A percentile compares a stretch with the other conserved stretches of the same genome.
Conservation (phyloP, 495 filamentous ascomycete genomes). For the Hypoxylon crocopeplum region DNA sequence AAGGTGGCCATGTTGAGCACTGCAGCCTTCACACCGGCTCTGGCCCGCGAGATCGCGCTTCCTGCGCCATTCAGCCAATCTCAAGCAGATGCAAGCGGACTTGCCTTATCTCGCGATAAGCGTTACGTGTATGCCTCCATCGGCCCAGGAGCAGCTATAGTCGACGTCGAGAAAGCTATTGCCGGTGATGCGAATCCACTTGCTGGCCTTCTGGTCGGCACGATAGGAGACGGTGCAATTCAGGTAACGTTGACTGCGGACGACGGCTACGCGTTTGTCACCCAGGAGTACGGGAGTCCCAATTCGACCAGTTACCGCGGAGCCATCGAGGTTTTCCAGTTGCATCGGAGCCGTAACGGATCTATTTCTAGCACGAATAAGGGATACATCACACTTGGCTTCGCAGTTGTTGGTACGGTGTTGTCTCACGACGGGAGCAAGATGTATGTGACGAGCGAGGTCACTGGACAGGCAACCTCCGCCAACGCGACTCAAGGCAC, state of each 20-base stretch:
- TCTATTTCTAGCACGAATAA: conserved; percentile 22
- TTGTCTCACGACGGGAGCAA: conserved; percentile 29
- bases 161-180: conserved; percentile 33
- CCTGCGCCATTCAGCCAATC: conserved; percentile 10
- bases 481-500: conserved; percentile 22
- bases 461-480: background rate
- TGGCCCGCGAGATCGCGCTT: conserved; percentile 19
- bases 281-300: conserved; percentile 33
- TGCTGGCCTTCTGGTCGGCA: conserved; percentile 25
- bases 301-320: conserved; percentile 13
- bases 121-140: conserved; percentile 22
- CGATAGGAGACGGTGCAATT: conserved; percentile 30
- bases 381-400: conserved; percentile 27
- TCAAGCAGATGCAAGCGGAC: background rate
- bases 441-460: conserved; percentile 36
- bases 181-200: conserved; percentile 27
- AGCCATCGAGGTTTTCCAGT: conserved; percentile 31
- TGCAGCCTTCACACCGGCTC: conserved; percentile 20
- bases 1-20: conserved; percentile 27
- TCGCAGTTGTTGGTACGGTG: conserved; percentile 29
- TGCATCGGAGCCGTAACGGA: conserved; percentile 21
- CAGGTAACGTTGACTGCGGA: conserved; percentile 32
- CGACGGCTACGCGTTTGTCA: conserved; percentile 37
- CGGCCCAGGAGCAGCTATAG: conserved; percentile 16
- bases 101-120: conserved; percentile 29